Evolutionary conservation across 805 yeast genomes (phyloP), one percentile per base, ranked within the genome.

Genomic region (Candida stauntonica): DNA sequence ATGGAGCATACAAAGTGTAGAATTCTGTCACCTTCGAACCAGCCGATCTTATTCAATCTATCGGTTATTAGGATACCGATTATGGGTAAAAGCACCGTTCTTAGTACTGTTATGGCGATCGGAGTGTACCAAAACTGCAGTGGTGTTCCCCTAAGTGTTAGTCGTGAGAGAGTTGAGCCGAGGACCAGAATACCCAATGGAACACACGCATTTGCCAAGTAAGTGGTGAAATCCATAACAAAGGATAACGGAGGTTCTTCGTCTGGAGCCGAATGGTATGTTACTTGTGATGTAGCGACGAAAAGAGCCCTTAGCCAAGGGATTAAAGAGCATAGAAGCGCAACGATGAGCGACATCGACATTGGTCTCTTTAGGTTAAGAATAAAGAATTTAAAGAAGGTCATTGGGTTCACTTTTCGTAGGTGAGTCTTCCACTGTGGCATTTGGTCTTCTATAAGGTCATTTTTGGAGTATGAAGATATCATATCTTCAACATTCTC

Each of bases 151-250:
- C 69, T 73, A 24, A 87, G 63, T 40, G 74, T 66, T 33, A 91
- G 68, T 35, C 96, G 65, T 2, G 96, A 84, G 29, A 91, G 75
- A 4, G 96, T 88, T 4, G 91, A 95, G 1, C 99, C 99, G 18
- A 93, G 61, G 32, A 93, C 58, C 35, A 87, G 59, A 42, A 91
- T 68, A 4, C 98, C 99, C 39, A 87, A 64, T 3, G 97, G 98
- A 21, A 91, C 98, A 29, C 86, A 79, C 0, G 97, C 96, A 3
- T 79, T 77, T 0, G 95, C 96, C 4, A 93, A 65, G 55, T 89
- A 93, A 8, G 74, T 55, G 1, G 89, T 67, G 44, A 78, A 77
- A 55, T 91, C 96, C 76, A 91, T 84, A 5, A 91, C 47, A 48
- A 91, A 91, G n/a, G 89, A 84, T 30, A 91, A 66, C 3, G 95